These are phyloP conservation scores for Hibiscus tridactylites DNA, from an alignment of 345 rosid genomes.

Conservation along the genomic window DNA sequence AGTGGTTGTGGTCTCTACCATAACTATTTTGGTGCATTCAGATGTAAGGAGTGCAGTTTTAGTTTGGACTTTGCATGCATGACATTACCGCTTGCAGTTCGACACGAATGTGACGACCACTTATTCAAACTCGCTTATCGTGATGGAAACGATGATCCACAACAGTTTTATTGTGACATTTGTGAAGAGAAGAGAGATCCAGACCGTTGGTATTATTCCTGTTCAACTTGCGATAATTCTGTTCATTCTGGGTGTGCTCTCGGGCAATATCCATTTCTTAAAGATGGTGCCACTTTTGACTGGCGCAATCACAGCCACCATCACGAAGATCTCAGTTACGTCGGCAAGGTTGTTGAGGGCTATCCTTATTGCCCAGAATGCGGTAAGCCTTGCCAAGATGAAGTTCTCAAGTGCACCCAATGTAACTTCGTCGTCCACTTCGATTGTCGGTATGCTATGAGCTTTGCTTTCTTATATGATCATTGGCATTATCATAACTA, in stretches of 20 bases:
- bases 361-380: not conserved
- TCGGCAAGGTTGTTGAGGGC: not conserved
- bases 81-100: not conserved
- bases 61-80: not conserved
- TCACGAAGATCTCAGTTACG: not conserved
- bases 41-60: not conserved
- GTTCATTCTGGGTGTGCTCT: not conserved
- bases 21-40: not conserved
- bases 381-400: not conserved
- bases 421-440: not conserved
- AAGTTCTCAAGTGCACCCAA: not conserved
- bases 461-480: too few species aligned
- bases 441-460: not conserved
- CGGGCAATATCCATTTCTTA: not conserved
- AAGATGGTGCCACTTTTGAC: not conserved
- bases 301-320: accelerated
- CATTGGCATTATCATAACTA: too few species aligned
- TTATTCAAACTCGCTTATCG: not conserved
- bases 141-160: not conserved
- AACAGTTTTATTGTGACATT: not conserved
- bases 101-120: not conserved
- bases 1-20: too few species aligned
- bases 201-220: not conserved
- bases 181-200: not conserved
- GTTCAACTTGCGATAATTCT: not conserved